A percentile compares a stretch with the other conserved stretches of the same genome.
phyloP scores from a whole-genome alignment of 495 filamentous ascomycete genomes.

The Letharia lupina region DNA sequence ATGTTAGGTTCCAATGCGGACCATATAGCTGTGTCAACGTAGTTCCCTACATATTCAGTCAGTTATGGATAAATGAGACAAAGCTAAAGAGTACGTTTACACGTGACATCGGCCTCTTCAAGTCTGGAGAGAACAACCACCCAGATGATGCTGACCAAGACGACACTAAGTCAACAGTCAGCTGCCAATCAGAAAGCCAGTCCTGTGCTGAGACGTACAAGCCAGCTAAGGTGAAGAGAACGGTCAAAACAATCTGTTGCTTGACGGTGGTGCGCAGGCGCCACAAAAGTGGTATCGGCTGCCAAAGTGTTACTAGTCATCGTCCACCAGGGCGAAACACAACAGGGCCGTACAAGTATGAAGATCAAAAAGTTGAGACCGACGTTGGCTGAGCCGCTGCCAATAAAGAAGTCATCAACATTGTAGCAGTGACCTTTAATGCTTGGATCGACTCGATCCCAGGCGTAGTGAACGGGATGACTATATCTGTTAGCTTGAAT shows the following conservation, averaged over 20 bases:
- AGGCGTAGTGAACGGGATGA: slow-evolving; percentile 18
- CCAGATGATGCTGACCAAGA: slow-evolving; percentile 21
- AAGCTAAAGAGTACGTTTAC: no score
- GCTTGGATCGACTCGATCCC: slow-evolving; percentile 5
- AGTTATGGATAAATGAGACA: no score
- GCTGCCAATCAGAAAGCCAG: neutral
- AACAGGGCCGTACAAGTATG: slow-evolving; percentile 8
- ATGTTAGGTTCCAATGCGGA: slow-evolving; percentile 49
- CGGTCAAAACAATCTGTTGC: slow-evolving; percentile 20
- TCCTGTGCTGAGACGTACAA: slow-evolving; percentile 13
- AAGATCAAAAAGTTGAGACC: slow-evolving; percentile 21
- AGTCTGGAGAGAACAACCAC: slow-evolving; percentile 21
- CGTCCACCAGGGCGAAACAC: no score
- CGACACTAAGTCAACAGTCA: slow-evolving; percentile 15
- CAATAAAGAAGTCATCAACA: slow-evolving; percentile 15
- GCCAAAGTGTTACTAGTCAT: neutral
- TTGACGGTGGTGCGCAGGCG: slow-evolving; percentile 16
- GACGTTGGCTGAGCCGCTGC: slow-evolving; percentile 17
- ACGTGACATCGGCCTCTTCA: slow-evolving; percentile 9
- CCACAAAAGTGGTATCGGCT: slow-evolving; percentile 24
- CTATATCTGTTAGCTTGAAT: neutral
- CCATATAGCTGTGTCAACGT: slow-evolving; percentile 51
- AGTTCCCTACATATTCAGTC: slow-evolving; percentile 35
- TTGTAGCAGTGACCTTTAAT: slow-evolving; percentile 16
- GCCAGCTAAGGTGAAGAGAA: slow-evolving; percentile 21